These are phyloP conservation scores for Cajanus cajan DNA, from an alignment of 306 rosid species.

Conservation along the genomic window DNA sequence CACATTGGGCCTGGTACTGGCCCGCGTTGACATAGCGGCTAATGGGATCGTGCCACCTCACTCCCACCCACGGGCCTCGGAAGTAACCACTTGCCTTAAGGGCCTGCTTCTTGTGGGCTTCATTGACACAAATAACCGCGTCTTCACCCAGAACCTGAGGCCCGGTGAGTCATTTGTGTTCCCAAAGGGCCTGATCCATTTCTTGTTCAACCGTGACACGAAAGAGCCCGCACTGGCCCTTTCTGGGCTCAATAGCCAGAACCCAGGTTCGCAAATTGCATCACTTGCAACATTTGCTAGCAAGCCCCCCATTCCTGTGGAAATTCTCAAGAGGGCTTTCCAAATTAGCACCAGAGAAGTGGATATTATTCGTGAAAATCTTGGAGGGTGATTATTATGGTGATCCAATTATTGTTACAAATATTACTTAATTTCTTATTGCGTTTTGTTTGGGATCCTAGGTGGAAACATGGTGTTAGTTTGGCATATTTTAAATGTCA, in stretches of 20 bases:
- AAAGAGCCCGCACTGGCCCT: conserved; percentile 37
- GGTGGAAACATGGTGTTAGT: conserved; percentile 20
- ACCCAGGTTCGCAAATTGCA: conserved; percentile 53
- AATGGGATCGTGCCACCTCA: conserved; percentile 55
- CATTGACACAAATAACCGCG: conserved; percentile 39
- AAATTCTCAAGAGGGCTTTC: conserved; percentile 42
- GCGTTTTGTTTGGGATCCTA: conserved; percentile 5
- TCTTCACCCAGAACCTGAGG: conserved; percentile 32
- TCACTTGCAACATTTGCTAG: conserved; percentile 53
- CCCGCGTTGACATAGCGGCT: conserved; percentile 41
- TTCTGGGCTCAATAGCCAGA: conserved; percentile 72
- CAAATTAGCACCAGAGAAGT: conserved; percentile 44
- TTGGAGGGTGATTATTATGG: conserved; percentile 38
- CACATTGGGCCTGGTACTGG: conserved; percentile 66
- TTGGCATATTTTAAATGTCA: conserved; percentile 6
- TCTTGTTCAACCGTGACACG: conserved; percentile 44
- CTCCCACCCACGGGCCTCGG: conserved; percentile 70
- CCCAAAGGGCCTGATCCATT: conserved; percentile 65
- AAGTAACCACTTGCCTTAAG: conserved; percentile 52
- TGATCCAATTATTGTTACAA: background rate
- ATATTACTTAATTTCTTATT: conserved; percentile 11
- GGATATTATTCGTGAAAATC: conserved; percentile 40
- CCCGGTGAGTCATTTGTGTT: conserved; percentile 72
- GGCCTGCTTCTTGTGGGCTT: conserved; percentile 63
- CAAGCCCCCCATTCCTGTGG: conserved; percentile 37